Percentiles rank a stretch among this genome's conserved stretches.
Conservation (phyloP, 2,329 filamentous ascomycete species). For the Acarospora socialis region DNA sequence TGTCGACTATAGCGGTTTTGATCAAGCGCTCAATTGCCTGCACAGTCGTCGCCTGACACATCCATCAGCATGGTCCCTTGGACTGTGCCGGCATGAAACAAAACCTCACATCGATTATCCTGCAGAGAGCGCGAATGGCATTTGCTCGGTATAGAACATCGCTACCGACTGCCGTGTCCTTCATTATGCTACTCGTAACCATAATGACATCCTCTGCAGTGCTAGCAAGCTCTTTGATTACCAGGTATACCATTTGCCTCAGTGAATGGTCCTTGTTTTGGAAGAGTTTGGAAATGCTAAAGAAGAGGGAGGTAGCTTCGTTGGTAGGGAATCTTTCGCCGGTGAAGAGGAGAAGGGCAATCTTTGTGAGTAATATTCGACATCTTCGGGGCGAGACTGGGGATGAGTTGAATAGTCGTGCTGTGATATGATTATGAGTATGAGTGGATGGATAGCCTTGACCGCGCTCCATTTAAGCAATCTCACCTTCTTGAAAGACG, state of each 20-base stretch:
- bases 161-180: slow-evolving; percentile 90
- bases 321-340: slow-evolving; percentile 94
- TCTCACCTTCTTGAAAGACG: slow-evolving; percentile 93
- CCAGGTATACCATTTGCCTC: slow-evolving; percentile 95
- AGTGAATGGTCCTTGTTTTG: slow-evolving; percentile 98
- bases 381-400: slow-evolving; percentile 95
- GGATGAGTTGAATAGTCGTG: slow-evolving; percentile 93
- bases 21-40: slow-evolving; percentile 96
- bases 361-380: slow-evolving; percentile 93
- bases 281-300: slow-evolving; percentile 97
- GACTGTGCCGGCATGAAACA: slow-evolving; percentile 1
- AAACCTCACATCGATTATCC: slow-evolving; percentile 76
- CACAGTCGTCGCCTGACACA: slow-evolving; percentile 66
- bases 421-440: slow-evolving; percentile 34
- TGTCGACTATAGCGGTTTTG: slow-evolving; percentile 98
- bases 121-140: slow-evolving; percentile 85
- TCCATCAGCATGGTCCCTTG: slow-evolving; percentile 13
- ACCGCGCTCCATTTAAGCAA: slow-evolving; percentile 16
- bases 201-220: slow-evolving; percentile 98
- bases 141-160: slow-evolving; percentile 91
- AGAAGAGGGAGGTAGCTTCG: slow-evolving; percentile 96
- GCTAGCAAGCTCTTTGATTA: slow-evolving; percentile 92
- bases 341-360: slow-evolving; percentile 88
- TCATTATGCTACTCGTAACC: slow-evolving; percentile 99
- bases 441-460: slow-evolving; percentile 14